Conservation (phyloP, 768 basidiomycete species). For the Mycena venus region DNA sequence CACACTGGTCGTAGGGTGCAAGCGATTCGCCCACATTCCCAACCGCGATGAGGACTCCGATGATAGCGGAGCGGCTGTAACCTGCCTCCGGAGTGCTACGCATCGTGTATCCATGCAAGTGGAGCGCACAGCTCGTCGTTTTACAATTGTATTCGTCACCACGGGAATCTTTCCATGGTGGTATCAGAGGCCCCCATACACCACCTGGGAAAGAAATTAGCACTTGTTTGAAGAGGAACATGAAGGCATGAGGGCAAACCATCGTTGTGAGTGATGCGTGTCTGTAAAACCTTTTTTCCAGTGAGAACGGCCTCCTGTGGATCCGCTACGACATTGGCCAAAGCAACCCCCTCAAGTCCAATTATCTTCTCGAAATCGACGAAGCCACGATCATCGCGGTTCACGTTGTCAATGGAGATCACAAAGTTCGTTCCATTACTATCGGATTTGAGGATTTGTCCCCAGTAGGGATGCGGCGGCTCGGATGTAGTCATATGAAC, state of each 20-base stretch:
- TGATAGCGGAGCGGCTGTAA: conserved; percentile 90
- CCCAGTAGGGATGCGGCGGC: conserved; percentile 82
- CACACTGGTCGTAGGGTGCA: conserved; percentile 83
- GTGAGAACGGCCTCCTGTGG: conserved; percentile 78
- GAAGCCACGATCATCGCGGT: conserved; percentile 87
- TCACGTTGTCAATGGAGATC: conserved; percentile 86
- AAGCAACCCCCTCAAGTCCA: conserved; percentile 93
- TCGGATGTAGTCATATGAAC: conserved; percentile 94
- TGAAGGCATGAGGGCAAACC: conserved; percentile 66
- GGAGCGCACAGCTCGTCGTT: conserved; percentile 80
- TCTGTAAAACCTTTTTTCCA: conserved; percentile 81
- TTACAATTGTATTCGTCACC: conserved; percentile 79
- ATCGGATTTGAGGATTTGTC: conserved; percentile 93
- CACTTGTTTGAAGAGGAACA: too few relatives aligned
- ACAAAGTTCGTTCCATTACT: conserved; percentile 98
- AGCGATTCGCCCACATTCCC: conserved; percentile 93
- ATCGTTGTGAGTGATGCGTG: conserved; percentile 95
- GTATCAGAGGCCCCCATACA: conserved; percentile 85
- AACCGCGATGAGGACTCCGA: conserved; percentile 96
- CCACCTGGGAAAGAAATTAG: conserved; percentile 73
- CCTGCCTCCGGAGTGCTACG: conserved; percentile 90
- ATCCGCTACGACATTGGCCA: conserved; percentile 92
- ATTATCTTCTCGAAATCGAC: conserved; percentile 99
- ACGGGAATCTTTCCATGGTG: conserved; percentile 82
- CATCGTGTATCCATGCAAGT: conserved; percentile 96